phyloP scores from a whole-genome alignment of 768 basidiomycete genomes.

The Rickenella mellea region DNA sequence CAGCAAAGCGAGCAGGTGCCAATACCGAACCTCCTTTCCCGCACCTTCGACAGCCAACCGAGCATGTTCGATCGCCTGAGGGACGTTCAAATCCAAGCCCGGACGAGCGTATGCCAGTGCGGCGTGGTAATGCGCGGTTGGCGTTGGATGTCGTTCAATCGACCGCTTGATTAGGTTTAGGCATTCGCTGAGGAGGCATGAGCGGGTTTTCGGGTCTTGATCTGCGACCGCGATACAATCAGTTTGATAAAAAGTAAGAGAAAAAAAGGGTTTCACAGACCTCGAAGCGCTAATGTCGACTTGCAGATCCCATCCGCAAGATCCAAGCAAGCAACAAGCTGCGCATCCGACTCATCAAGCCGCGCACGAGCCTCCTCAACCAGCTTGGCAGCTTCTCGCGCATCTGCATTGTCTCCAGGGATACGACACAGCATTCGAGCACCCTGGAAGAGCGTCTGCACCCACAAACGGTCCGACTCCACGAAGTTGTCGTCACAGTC shows the following conservation, averaged over 20 bases:
- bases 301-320: slow-evolving; percentile 70
- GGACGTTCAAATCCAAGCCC: slow-evolving; percentile 53
- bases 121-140: slow-evolving; percentile 69
- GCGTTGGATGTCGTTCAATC: slow-evolving; percentile 35
- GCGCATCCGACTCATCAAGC: slow-evolving; percentile 33
- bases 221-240: slow-evolving; percentile 29
- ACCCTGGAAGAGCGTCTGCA: slow-evolving; percentile 70
- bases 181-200: slow-evolving; percentile 47
- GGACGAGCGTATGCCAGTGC: slow-evolving; percentile 63
- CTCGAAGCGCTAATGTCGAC: slow-evolving; percentile 58
- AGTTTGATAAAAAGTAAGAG: neutral
- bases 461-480: slow-evolving; percentile 66
- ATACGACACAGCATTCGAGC: slow-evolving; percentile 64
- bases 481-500: slow-evolving; percentile 26
- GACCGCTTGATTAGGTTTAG: slow-evolving; percentile 42
- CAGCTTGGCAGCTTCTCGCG: slow-evolving; percentile 49
- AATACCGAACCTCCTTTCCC: slow-evolving; percentile 57
- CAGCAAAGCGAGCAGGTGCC: slow-evolving; percentile 85
- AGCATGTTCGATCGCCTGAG: slow-evolving; percentile 58
- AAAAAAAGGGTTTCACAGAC: slow-evolving; percentile 25
- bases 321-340: slow-evolving; percentile 48
- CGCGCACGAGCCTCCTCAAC: slow-evolving; percentile 53
- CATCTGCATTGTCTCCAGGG: slow-evolving; percentile 44
- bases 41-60: slow-evolving; percentile 66
- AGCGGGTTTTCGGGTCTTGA: slow-evolving; percentile 53